Evolutionary conservation across 768 basidiomycete species (phyloP).

Genomic region (Daedaleopsis nitida): DNA sequence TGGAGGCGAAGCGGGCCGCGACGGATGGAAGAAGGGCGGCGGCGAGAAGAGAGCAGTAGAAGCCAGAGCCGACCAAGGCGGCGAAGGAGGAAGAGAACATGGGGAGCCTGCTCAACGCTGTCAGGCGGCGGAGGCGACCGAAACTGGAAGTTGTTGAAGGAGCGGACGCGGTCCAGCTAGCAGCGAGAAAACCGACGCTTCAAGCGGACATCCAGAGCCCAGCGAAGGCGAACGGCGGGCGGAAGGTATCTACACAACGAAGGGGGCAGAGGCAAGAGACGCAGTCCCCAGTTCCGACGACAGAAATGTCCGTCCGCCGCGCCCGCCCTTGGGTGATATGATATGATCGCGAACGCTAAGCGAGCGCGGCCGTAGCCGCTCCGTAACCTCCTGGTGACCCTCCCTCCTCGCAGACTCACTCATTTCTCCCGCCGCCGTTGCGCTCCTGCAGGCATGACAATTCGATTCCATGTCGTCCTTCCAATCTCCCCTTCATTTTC

Average conservation of each 20-base stretch:
- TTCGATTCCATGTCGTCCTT: conserved; percentile 8
- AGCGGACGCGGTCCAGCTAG: conserved; percentile 24
- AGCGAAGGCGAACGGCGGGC: conserved; percentile 10
- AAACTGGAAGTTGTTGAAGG: conserved; percentile 11
- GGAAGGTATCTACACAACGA: conserved; percentile 3
- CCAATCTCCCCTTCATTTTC: neutral
- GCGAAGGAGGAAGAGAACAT: conserved; percentile 20
- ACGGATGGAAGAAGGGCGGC: conserved; percentile 26
- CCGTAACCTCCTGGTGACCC: neutral
- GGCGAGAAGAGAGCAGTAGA: conserved; percentile 11
- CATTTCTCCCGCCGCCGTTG: neutral
- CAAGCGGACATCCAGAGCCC: conserved; percentile 19
- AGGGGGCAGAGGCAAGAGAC: conserved; percentile 7
- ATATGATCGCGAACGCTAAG: neutral
- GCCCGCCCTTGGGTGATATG: neutral
- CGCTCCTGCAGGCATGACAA: conserved; percentile 2
- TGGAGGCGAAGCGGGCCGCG: conserved; percentile 30
- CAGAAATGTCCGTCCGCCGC: neutral
- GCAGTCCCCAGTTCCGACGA: neutral
- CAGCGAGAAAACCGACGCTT: conserved; percentile 5
- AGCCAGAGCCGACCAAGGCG: conserved; percentile 25
- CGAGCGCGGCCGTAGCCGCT: neutral
- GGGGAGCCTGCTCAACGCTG: conserved; percentile 20
- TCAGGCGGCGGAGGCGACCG: conserved; percentile 1
- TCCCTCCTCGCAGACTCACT: neutral